Evolutionary conservation across 106 monocot genomes (phyloP).

Genomic region (Dactylorhiza incarnata): DNA sequence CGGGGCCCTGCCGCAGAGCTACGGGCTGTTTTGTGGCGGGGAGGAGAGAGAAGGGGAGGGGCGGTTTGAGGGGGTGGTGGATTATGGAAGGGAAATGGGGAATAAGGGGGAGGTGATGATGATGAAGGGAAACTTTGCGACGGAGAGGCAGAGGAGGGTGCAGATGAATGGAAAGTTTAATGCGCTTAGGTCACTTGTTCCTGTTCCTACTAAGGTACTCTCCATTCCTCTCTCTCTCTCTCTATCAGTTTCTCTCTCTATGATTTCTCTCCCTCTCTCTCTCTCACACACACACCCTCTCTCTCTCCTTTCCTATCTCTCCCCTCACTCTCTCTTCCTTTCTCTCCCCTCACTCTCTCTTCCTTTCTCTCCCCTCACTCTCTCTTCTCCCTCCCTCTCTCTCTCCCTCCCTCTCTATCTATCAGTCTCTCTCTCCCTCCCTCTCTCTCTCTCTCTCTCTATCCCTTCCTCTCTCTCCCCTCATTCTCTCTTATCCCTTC

Average conservation of each 20-base stretch:
- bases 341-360: background rate
- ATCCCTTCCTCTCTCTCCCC: no score
- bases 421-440: no score
- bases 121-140: slow-evolving; percentile 18
- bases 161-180: slow-evolving; percentile 23
- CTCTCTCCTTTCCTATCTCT: no score
- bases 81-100: slow-evolving; percentile 34
- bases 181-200: slow-evolving; percentile 7
- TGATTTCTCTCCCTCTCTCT: background rate
- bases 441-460: no score
- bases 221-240: background rate
- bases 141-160: slow-evolving; percentile 29
- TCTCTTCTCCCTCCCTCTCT: no score
- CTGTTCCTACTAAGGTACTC: slow-evolving; percentile 6
- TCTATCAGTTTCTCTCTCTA: background rate
- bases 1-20: slow-evolving; percentile 21
- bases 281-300: no score
- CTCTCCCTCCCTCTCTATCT: no score
- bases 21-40: slow-evolving; percentile 16
- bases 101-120: slow-evolving; percentile 26
- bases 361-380: no score
- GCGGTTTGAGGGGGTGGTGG: slow-evolving; percentile 38
- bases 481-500: no score
- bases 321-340: background rate
- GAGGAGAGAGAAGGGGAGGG: slow-evolving; percentile 6